Base-by-base conservation (phyloP, 192 early-diverging fungal species). In the Thoreauomyces humboldtii region DNA sequence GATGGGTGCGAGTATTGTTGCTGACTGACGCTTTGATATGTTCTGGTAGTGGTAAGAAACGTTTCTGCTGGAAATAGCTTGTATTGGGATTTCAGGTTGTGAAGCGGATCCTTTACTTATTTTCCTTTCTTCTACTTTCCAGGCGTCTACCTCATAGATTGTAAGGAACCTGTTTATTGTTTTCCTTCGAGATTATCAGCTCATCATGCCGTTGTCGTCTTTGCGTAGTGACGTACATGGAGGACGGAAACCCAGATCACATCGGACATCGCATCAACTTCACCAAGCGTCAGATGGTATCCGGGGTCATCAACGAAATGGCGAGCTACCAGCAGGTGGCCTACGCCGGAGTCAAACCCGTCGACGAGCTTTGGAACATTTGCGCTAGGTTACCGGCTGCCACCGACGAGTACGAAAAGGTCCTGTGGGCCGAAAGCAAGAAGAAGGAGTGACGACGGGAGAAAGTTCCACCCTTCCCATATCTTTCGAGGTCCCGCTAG, bases 171-270 rank as follows among this genome's bases (percentile, higher is more conserved):
- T 46, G 25, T 46, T 46, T 3, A 31, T 28, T 15, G 17, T 52
- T 52, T 27, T 3, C 15, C 6, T 17, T 28, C 4, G 17, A 17
- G 3, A 0, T 63, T 50, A 37, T 48, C 22, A 27, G 21, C 21
- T 36, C 32, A 35, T 41, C 9, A 41, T 41, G 38, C 38, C n/a
- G 9, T 12, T 41, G n/a, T 41, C n/a, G 38, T 41, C 38, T 41
- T 41, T 58, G 59, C 2, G 15, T 29, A 75, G 65, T 76, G 53
- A 76, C 74, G 7, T 76, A 76, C 58, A 76, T 76, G 60, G 74
- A 76, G 45, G 74, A 76, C 42, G 74, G 74, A 17, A 76, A 76
- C 47, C 74, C 70, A 3, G 54, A 72, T 21, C 35, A 42, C 38
- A 62, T 76, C 58, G 71, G 44, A 2, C 44, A 48, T 24, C 44